Base-by-base conservation (phyloP, 345 rosid species). In the Murraya koenigii region DNA sequence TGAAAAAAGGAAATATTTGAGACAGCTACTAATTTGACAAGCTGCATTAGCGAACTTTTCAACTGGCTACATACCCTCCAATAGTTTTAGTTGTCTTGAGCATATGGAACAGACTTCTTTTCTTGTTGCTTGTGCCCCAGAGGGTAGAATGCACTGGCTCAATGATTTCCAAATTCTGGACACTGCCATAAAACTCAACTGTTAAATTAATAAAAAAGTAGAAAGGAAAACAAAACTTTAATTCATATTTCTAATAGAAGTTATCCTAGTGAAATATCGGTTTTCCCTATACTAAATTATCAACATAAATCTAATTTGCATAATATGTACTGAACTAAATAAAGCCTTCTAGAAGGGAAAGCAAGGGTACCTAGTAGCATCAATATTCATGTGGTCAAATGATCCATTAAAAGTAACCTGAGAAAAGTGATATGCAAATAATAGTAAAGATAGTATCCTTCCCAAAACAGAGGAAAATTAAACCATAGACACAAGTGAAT, bases 391-490 rank as follows among this genome's bases (percentile, higher is more conserved):
- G 88, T 95, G 99, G 83, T 92, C 94, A 87, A 91, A 95, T 72
- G 99, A 93, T 80, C 99, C 99, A 87, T 93, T 95, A 78, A 95
- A 95, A 69, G 97, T 91, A 78, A 95, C 93, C 99, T 95, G 87
- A 66, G 66, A 74, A 44, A 72, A 35, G 49, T 41, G 67, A 70
- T 35, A 75, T 52, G 55, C n/a, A 54, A 10, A 33, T 39, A 7
- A 77, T 19, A 22, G 49, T 65, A 61, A 78, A 79, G 38, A 76
- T 76, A 56, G 62, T 60, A 61, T 75, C 75, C 33, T 59, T 55
- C 62, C 66, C 28, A 47, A 63, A 74, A 75, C n/a, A 77, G 30
- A 41, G n/a, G 62, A 33, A 75, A 22, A 64, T 60, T 30, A 14
- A 30, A 64, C 47, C 39, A 15, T 25, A 39, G 61, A 73, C 25